Evolutionary conservation across 2,329 filamentous ascomycete species (phyloP).

Genomic region (Graphium sp.): DNA sequence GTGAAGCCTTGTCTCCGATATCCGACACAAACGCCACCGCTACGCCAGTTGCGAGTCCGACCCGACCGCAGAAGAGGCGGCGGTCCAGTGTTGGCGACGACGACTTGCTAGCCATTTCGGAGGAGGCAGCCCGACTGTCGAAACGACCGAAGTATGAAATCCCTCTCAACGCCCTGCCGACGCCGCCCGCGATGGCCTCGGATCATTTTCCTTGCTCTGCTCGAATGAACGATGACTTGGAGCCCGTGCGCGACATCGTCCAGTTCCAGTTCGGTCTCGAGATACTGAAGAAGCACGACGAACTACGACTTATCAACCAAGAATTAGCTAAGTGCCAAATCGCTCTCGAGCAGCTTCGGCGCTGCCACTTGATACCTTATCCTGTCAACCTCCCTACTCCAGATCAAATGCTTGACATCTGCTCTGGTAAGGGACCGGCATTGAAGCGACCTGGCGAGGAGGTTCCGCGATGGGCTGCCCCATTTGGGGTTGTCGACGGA

Average conservation of each 20-base stretch:
- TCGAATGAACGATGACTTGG: background rate
- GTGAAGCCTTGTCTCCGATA: conserved; percentile 15
- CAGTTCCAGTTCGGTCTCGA: conserved; percentile 81
- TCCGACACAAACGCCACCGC: conserved; percentile 9
- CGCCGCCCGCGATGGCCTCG: background rate
- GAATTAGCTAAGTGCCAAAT: conserved; percentile 92
- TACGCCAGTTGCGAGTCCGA: conserved; percentile 7
- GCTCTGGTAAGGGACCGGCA: conserved; percentile 57
- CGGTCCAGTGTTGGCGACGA: conserved; percentile 15
- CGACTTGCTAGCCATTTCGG: background rate
- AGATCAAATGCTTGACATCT: conserved; percentile 52
- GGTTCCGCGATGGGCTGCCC: conserved; percentile 61
- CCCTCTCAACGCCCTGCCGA: background rate
- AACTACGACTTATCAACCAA: conserved; percentile 85
- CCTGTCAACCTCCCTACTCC: conserved; percentile 54
- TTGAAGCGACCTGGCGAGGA: conserved; percentile 45
- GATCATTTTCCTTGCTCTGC: background rate
- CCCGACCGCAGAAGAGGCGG: conserved; percentile 21
- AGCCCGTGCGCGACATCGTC: conserved; percentile 23
- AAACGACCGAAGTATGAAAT: conserved; percentile 1
- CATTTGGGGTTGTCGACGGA: conserved; percentile 81
- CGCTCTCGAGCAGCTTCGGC: conserved; percentile 80
- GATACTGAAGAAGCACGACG: conserved; percentile 85
- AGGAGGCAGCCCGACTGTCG: too few species aligned
- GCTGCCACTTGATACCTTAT: conserved; percentile 84